Conservation (phyloP, 2,329 filamentous ascomycete species). For the Cladosporium phlei region DNA sequence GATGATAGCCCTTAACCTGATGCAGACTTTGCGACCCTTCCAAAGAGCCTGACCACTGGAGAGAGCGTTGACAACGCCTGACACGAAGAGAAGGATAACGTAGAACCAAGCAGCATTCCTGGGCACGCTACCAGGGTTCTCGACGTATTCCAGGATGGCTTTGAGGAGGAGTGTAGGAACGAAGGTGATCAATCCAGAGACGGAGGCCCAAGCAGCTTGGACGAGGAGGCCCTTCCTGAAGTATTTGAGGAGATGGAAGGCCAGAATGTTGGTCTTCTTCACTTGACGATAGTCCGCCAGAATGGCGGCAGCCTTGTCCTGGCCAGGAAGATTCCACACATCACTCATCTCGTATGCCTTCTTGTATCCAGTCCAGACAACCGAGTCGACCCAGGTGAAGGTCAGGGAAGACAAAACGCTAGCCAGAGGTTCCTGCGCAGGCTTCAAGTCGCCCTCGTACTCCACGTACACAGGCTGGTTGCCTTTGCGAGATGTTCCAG, state of each 20-base stretch:
- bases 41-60: conserved; percentile 83
- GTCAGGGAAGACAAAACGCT: conserved; percentile 84
- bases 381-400: conserved; percentile 84
- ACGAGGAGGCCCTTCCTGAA: conserved; percentile 72
- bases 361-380: conserved; percentile 85
- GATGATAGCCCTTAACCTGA: conserved; percentile 87
- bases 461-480: conserved; percentile 85
- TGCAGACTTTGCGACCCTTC: conserved; percentile 91
- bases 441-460: conserved; percentile 82
- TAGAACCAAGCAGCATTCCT: conserved; percentile 92
- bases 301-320: conserved; percentile 79
- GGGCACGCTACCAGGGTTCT: conserved; percentile 69
- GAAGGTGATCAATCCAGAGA: conserved; percentile 81
- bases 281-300: conserved; percentile 78
- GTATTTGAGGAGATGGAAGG: conserved; percentile 75
- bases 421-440: conserved; percentile 78
- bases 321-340: conserved; percentile 87
- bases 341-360: conserved; percentile 75
- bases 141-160: conserved; percentile 90
- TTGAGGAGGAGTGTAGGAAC: conserved; percentile 86
- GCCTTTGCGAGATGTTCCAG: conserved; percentile 79
- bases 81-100: conserved; percentile 81
- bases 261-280: conserved; percentile 73
- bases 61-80: conserved; percentile 75
- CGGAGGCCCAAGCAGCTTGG: conserved; percentile 74